phyloP scores from a whole-genome alignment of 2,329 filamentous ascomycete species.

The Trichoderma semiorbis region DNA sequence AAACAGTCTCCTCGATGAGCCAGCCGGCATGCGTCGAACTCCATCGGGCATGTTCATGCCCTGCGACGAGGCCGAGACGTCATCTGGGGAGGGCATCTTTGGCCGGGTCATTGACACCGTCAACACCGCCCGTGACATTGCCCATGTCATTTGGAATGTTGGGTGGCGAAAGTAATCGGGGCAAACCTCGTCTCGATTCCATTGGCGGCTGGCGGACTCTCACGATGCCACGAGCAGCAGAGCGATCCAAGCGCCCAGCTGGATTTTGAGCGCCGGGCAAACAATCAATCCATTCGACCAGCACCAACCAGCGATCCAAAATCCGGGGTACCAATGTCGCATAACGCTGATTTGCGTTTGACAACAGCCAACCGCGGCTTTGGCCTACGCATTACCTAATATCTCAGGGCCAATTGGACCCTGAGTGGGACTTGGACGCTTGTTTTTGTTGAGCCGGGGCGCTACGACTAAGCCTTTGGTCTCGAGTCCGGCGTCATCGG shows the following conservation, averaged over 20 bases:
- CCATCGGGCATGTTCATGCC: slow-evolving; percentile 91
- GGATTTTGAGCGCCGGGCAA: not conserved
- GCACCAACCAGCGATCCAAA: not conserved
- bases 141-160: slow-evolving; percentile 69
- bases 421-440: not conserved
- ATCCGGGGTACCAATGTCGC: slow-evolving; percentile 10
- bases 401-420: not conserved
- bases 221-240: not conserved
- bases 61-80: slow-evolving; percentile 68
- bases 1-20: slow-evolving; percentile 48
- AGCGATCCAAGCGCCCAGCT: slow-evolving; percentile 5
- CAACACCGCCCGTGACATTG: slow-evolving; percentile 68
- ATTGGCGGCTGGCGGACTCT: not conserved
- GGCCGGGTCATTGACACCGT: slow-evolving; percentile 78
- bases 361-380: not conserved
- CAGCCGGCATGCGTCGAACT: slow-evolving; percentile 68
- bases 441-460: slow-evolving; percentile 13
- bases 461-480: slow-evolving; percentile 9
- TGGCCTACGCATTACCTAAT: slow-evolving; percentile 6
- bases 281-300: not conserved
- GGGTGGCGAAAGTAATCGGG: slow-evolving; percentile 54
- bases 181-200: not conserved
- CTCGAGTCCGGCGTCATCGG: slow-evolving; percentile 10
- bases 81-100: slow-evolving; percentile 62
- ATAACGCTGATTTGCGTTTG: slow-evolving; percentile 8